phyloP scores from a whole-genome alignment of 768 basidiomycete species.

The Phylloporus arenicola region DNA sequence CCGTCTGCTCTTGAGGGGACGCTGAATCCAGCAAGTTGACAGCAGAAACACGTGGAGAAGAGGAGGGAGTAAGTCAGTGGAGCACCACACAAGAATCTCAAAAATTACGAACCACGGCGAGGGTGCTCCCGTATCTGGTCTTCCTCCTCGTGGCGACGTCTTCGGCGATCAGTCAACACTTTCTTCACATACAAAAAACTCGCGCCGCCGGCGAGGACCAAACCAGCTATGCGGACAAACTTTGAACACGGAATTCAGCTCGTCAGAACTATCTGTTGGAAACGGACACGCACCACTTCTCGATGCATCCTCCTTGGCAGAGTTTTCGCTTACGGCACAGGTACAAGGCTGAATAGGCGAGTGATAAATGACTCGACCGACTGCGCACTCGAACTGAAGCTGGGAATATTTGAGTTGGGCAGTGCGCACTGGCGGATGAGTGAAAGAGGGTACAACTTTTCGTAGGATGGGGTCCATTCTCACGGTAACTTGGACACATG shows the following conservation, averaged over 20 bases:
- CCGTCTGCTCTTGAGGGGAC: constrained; percentile 3
- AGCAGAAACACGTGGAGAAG: background rate
- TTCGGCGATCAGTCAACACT: constrained; percentile 23
- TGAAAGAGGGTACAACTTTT: background rate
- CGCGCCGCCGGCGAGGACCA: constrained; percentile 25
- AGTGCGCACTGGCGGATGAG: background rate
- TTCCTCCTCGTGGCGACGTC: constrained; percentile 17
- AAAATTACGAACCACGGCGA: background rate
- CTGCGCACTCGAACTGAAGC: constrained; percentile 13
- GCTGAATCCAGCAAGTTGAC: background rate
- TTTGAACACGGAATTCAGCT: constrained; percentile 3
- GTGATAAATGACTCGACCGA: background rate
- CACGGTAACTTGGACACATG: constrained; percentile 5
- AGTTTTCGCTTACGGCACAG: too few relatives aligned
- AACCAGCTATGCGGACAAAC: constrained; percentile 23
- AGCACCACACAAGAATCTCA: background rate
- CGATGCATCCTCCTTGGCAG: constrained; percentile 14
- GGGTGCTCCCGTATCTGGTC: constrained; percentile 9
- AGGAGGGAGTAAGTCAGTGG: constrained; percentile 6
- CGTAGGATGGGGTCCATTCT: constrained; percentile 7
- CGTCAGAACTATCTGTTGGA: background rate
- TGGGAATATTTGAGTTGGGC: constrained; percentile 7
- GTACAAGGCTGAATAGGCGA: background rate
- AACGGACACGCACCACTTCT: constrained; percentile 13
- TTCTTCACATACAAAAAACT: constrained; percentile 30